Conservation (phyloP, 306 rosid species). For the Prunus kanzakura region DNA sequence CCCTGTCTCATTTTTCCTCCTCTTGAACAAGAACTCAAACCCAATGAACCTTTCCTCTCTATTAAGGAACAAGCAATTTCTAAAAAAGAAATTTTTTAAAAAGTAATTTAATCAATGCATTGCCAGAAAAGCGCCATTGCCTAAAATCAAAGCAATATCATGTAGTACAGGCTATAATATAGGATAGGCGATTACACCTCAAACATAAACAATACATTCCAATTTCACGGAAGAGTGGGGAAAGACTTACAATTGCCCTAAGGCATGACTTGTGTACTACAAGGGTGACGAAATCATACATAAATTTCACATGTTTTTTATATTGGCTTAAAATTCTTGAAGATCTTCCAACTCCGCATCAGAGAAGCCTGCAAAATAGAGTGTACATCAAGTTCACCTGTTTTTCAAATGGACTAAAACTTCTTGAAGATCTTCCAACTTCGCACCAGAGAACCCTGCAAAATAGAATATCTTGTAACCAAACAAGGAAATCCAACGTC, state of each 20-base stretch:
- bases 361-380: slow-evolving; percentile 55
- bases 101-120: no score
- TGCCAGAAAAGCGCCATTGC: no score
- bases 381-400: slow-evolving; percentile 17
- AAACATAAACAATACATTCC: no score
- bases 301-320: slow-evolving; percentile 41
- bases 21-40: no score
- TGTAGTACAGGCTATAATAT: no score
- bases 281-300: background rate
- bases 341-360: slow-evolving; percentile 46
- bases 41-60: no score
- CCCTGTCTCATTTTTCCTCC: no score
- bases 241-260: background rate
- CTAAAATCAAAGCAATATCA: no score
- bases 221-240: background rate
- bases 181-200: no score
- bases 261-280: background rate
- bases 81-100: no score
- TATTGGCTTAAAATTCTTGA: slow-evolving; percentile 24
- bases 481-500: slow-evolving; percentile 1
- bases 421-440: slow-evolving; percentile 45
- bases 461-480: slow-evolving; percentile 9
- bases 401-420: slow-evolving; percentile 39
- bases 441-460: slow-evolving; percentile 57
- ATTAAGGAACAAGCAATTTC: no score